These are phyloP conservation scores for Monilinia vaccinii-corymbosi DNA, from an alignment of 2,329 filamentous ascomycete genomes.

Conservation along the genomic window DNA sequence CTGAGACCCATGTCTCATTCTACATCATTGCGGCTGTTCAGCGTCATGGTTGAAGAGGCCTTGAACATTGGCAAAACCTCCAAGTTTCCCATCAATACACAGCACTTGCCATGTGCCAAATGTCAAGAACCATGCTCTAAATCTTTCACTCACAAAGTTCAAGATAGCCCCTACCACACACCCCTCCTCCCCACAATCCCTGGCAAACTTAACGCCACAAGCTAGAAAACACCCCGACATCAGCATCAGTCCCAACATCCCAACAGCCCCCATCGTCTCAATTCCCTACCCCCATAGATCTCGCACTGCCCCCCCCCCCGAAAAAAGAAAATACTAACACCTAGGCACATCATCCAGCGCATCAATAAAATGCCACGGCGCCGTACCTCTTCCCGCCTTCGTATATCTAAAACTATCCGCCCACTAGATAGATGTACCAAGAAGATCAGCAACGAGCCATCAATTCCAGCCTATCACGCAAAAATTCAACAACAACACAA, in stretches of 20 bases:
- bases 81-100: too few relatives aligned
- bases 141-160: constrained; percentile 25
- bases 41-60: neutral
- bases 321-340: neutral
- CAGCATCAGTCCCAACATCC: neutral
- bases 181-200: constrained; percentile 54
- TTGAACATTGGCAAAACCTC: neutral
- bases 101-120: neutral
- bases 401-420: constrained; percentile 55
- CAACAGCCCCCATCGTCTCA: neutral
- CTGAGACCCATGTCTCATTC: too few relatives aligned
- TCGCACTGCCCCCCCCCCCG: neutral
- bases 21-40: neutral
- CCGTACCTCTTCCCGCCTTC: constrained; percentile 51
- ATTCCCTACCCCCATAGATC: too few relatives aligned
- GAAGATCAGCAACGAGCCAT: neutral
- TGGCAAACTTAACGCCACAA: constrained; percentile 48
- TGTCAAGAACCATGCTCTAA: neutral
- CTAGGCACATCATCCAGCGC: constrained; percentile 53
- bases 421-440: constrained; percentile 38
- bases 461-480: neutral
- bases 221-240: constrained; percentile 16
- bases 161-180: constrained; percentile 45
- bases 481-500: neutral
- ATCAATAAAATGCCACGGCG: constrained; percentile 60